Evolutionary conservation across 495 filamentous ascomycete genomes (phyloP).

Genomic region (Penicillium coffeae): DNA sequence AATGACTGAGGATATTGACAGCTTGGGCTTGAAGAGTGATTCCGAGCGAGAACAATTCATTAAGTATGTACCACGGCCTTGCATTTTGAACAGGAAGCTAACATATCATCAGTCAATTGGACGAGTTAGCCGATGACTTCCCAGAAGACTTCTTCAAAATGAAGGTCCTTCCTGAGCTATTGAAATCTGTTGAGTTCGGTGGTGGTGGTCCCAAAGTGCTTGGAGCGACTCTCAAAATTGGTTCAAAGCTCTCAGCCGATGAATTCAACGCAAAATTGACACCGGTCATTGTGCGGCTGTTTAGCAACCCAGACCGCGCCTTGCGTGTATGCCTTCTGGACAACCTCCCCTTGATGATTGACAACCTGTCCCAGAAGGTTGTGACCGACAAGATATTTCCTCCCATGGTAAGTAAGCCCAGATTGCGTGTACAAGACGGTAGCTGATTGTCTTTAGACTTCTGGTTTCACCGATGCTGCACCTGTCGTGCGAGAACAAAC

Average conservation of each 20-base stretch:
- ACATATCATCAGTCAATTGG: constrained; percentile 61
- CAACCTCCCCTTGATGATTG: constrained; percentile 86
- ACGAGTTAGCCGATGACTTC: constrained; percentile 84
- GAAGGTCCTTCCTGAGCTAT: constrained; percentile 91
- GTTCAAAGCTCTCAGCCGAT: constrained; percentile 76
- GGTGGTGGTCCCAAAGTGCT: constrained; percentile 94
- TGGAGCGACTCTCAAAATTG: constrained; percentile 81
- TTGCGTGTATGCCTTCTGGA: constrained; percentile 89
- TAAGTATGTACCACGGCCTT: constrained; percentile 56
- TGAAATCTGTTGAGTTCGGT: constrained; percentile 96
- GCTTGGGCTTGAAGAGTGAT: constrained; percentile 80
- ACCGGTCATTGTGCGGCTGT: constrained; percentile 82
- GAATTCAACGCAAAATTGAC: constrained; percentile 84
- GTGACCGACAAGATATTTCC: constrained; percentile 98
- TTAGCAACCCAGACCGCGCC: constrained; percentile 86
- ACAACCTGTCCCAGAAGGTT: constrained; percentile 79
- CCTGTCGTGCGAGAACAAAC: constrained; percentile 94
- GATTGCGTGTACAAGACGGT: neutral
- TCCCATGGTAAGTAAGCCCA: constrained; percentile 60
- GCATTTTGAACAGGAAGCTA: neutral
- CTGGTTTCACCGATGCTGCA: constrained; percentile 87
- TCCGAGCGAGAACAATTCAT: constrained; percentile 82
- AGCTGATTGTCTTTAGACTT: constrained; percentile 48
- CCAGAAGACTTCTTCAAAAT: constrained; percentile 97
- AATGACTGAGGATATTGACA: constrained; percentile 87